Evolutionary conservation across 768 basidiomycete genomes (phyloP), one percentile per base, ranked within the genome.

Genomic region (Lyophyllum decastes): DNA sequence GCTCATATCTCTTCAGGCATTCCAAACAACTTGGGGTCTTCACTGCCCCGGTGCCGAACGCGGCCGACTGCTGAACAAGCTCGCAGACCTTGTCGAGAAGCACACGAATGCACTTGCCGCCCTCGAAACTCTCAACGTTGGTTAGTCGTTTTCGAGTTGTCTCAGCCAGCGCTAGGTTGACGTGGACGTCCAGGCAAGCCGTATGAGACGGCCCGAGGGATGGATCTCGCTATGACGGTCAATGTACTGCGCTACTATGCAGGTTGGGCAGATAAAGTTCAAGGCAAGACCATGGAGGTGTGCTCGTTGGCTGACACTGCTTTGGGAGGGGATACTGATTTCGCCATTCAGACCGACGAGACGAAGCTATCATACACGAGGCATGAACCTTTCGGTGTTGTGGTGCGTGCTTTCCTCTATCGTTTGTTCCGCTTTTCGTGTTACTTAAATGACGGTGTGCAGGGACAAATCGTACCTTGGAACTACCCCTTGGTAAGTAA

Each of bases 211-310:
- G 82, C 76, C 57, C 70, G 65, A 17, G 70, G 64, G 0, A 41
- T 41, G 40, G 90, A 91, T 61, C 68, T 90, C 2, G 64, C 66
- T 0, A 71, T 71, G 52, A 70, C 81, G 0, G 77, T 87, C 56
- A 74, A 70, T 21, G 76, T 76, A 27, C 70, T 94, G 62, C 78
- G 84, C 33, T 96, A 95, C 75, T 98, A 89, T 65, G 91, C 86
- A 41, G 95, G 94, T 17, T 92, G 91, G 87, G 91, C 93, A 21
- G 94, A 95, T 76, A 96, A 95, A 75, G 73, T 89, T 52, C 76
- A 80, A 4, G 92, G 90, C 5, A 83, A 91, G 70, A 85, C 84
- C 8, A 86, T 93, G 68, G 90, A 94, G 69, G 76, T 76, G 35
- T 10, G 67, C 47, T 26, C 22, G 2, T 17, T 6, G 43, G 14